phyloP scores from a whole-genome alignment of 2,329 filamentous ascomycete genomes.

The Ambrosiella cleistominuta region DNA sequence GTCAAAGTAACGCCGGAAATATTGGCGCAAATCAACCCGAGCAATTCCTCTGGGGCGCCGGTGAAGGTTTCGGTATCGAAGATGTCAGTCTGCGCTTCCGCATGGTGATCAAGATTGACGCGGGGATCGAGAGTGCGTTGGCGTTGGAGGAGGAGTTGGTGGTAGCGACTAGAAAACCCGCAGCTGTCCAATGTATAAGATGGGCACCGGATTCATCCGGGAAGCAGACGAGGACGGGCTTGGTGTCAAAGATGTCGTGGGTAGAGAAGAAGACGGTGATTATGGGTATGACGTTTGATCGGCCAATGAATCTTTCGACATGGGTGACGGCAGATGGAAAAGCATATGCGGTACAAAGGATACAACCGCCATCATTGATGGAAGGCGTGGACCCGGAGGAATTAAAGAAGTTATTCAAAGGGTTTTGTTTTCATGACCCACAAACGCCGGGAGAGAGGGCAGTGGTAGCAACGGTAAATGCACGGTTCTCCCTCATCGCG shows the following conservation, averaged over 20 bases:
- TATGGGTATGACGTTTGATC: conserved; percentile 76
- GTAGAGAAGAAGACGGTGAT: conserved; percentile 61
- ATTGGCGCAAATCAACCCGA: conserved; percentile 37
- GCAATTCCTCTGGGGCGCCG: conserved; percentile 53
- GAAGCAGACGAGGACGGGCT: conserved; percentile 76
- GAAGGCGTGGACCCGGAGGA: conserved; percentile 21
- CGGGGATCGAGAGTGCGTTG: conserved; percentile 72
- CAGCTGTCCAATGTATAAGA: conserved; percentile 89
- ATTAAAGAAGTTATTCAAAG: conserved; percentile 58
- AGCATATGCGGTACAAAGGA: conserved; percentile 78
- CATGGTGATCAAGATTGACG: conserved; percentile 96
- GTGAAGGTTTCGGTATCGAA: conserved; percentile 64
- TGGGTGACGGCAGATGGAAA: conserved; percentile 83
- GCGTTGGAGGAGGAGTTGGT: conserved; percentile 85
- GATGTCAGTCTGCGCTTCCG: conserved; percentile 85
- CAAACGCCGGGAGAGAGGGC: conserved; percentile 42
- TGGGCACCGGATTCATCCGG: conserved; percentile 76
- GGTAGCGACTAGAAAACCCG: conserved; percentile 77
- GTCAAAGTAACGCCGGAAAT: conserved; percentile 43
- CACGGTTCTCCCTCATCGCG: conserved; percentile 82
- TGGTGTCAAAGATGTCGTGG: conserved; percentile 76
- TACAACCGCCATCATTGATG: conserved; percentile 21
- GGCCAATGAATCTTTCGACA: conserved; percentile 86
- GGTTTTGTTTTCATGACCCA: conserved; percentile 77
- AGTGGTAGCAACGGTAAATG: conserved; percentile 68